phyloP scores from a whole-genome alignment of 2,329 filamentous ascomycete species.

The Plenodomus biglobosus region DNA sequence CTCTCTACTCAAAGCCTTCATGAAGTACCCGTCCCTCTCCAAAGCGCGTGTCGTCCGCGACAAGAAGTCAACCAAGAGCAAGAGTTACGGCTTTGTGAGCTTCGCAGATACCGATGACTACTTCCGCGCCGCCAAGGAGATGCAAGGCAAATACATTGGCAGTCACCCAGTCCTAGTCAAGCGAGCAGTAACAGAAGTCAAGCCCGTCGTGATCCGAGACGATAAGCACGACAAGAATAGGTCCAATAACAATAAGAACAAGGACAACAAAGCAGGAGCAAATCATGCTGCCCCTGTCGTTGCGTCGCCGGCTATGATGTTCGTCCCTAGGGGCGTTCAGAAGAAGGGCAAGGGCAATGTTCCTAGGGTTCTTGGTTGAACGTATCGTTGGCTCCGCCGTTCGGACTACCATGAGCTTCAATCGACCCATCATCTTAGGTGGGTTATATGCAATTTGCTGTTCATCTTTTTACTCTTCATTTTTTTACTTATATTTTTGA shows the following conservation, averaged over 20 bases:
- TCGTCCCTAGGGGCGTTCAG: constrained; percentile 33
- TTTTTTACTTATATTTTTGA: no score
- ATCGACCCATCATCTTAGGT: not conserved
- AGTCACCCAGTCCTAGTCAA: constrained; percentile 88
- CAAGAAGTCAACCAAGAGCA: constrained; percentile 94
- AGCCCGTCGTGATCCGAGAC: constrained; percentile 63
- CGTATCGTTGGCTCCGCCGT: not conserved
- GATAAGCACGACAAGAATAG: constrained; percentile 39
- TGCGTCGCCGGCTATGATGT: constrained; percentile 24
- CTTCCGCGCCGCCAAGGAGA: constrained; percentile 93
- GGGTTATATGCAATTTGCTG: not conserved
- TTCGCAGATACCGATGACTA: constrained; percentile 96
- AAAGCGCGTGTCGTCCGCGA: constrained; percentile 94
- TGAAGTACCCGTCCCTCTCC: constrained; percentile 81
- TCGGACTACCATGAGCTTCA: not conserved
- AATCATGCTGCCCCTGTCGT: constrained; percentile 15
- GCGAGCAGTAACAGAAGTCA: constrained; percentile 90
- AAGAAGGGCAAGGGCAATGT: constrained; percentile 37
- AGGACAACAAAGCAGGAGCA: constrained; percentile 14
- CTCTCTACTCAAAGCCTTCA: constrained; percentile 89
- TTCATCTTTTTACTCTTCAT: no score
- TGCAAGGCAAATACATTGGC: constrained; percentile 99
- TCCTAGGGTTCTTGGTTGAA: constrained; percentile 34
- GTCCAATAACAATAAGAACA: constrained; percentile 53
- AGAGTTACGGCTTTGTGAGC: constrained; percentile 94